phyloP scores from a whole-genome alignment of 495 filamentous ascomycete species.

The Penicillium parvum region DNA sequence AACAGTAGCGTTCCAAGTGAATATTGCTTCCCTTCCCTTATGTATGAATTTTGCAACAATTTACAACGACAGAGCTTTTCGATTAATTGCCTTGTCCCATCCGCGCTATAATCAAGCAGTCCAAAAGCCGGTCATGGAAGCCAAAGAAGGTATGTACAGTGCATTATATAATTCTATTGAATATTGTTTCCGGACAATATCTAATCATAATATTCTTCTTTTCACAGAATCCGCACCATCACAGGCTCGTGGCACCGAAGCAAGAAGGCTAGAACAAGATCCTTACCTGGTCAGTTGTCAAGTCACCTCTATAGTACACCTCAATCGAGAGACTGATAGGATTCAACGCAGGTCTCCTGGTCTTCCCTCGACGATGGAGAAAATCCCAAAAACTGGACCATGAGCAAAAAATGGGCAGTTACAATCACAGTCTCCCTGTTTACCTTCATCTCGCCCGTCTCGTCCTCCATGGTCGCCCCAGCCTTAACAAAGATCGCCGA shows the following conservation, averaged over 20 bases:
- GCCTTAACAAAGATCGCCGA: slow-evolving; percentile 44
- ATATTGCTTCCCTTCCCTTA: not conserved
- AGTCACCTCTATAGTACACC: too few relatives aligned
- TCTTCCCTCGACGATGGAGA: not conserved
- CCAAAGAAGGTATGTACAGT: not conserved
- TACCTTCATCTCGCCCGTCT: slow-evolving; percentile 36
- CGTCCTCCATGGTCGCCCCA: slow-evolving; percentile 63
- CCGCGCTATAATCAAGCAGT: not conserved
- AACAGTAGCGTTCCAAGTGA: not conserved
- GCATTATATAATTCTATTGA: not conserved
- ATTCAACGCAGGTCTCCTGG: too few relatives aligned
- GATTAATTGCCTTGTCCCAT: not conserved
- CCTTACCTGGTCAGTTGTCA: not conserved
- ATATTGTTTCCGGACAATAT: not conserved
- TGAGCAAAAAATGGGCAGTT: not conserved
- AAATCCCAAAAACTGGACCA: slow-evolving; percentile 3
- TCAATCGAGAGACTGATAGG: too few relatives aligned
- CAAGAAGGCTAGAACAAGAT: not conserved
- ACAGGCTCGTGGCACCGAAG: not conserved
- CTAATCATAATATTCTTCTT: not conserved
- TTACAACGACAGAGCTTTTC: not conserved
- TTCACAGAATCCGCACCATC: not conserved
- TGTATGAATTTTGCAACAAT: not conserved
- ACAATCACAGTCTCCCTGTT: slow-evolving; percentile 9
- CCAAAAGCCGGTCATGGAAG: not conserved